These are phyloP conservation scores for Botrytis elliptica DNA, from an alignment of 2,329 filamentous ascomycete genomes.

Conservation along the genomic window DNA sequence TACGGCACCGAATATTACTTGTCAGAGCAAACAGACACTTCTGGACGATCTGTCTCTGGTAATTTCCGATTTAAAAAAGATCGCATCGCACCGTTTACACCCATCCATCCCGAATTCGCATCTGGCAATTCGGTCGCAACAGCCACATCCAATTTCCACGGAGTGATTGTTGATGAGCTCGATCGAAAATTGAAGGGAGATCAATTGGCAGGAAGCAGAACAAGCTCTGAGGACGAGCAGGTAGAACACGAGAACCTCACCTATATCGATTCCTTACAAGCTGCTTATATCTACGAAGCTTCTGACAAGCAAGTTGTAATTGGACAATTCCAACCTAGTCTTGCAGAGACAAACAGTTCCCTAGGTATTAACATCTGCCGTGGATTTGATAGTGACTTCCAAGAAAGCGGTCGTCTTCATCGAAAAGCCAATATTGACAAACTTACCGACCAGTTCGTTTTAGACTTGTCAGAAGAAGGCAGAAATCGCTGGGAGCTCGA, in stretches of 20 bases:
- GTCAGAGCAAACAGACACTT: not conserved
- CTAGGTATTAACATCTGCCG: not conserved
- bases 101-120: not conserved
- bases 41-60: not conserved
- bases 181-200: not conserved
- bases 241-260: not conserved
- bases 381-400: not conserved
- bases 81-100: not conserved
- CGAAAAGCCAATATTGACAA: not conserved
- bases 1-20: not conserved
- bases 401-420: not conserved
- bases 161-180: not conserved
- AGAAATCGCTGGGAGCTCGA: not conserved
- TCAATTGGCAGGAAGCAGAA: not conserved
- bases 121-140: not conserved
- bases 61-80: not conserved
- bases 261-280: not conserved
- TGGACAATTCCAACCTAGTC: not conserved
- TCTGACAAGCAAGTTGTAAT: not conserved
- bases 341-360: not conserved
- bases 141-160: not conserved
- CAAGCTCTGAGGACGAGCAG: not conserved
- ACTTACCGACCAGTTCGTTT: not conserved
- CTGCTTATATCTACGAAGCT: not conserved
- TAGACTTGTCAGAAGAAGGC: not conserved